Conservation (phyloP, 306 rosid species). For the Quercus bicolor region DNA sequence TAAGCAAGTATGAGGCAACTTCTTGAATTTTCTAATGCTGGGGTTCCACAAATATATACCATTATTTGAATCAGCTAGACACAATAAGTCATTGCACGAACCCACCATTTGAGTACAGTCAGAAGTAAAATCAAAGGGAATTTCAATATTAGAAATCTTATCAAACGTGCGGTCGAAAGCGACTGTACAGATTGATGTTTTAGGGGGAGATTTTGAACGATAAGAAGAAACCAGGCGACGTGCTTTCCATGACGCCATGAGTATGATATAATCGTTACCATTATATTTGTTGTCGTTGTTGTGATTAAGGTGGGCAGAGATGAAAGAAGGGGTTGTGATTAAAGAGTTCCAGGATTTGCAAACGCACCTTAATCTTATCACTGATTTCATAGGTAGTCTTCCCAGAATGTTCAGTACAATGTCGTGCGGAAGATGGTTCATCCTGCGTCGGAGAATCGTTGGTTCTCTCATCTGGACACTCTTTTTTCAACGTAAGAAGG, state of each 20-base stretch:
- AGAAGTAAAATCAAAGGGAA: neutral
- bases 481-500: neutral
- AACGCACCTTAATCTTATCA: neutral
- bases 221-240: too few species aligned
- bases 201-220: too few species aligned
- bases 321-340: neutral
- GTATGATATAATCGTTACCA: neutral
- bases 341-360: neutral
- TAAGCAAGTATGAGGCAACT: neutral
- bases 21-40: neutral
- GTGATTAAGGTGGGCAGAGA: neutral
- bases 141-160: neutral
- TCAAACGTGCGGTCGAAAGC: neutral
- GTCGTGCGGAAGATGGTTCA: neutral
- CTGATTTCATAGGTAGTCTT: neutral
- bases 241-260: neutral
- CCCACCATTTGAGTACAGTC: neutral
- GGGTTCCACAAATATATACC: neutral
- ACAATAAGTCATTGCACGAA: neutral
- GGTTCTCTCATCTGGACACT: neutral
- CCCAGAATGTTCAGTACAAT: neutral
- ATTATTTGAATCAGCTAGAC: neutral
- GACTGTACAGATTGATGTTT: neutral
- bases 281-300: too few species aligned
- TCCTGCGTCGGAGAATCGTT: neutral